phyloP scores from a whole-genome alignment of 495 filamentous ascomycete genomes.

The Penicillium maclennaniae region DNA sequence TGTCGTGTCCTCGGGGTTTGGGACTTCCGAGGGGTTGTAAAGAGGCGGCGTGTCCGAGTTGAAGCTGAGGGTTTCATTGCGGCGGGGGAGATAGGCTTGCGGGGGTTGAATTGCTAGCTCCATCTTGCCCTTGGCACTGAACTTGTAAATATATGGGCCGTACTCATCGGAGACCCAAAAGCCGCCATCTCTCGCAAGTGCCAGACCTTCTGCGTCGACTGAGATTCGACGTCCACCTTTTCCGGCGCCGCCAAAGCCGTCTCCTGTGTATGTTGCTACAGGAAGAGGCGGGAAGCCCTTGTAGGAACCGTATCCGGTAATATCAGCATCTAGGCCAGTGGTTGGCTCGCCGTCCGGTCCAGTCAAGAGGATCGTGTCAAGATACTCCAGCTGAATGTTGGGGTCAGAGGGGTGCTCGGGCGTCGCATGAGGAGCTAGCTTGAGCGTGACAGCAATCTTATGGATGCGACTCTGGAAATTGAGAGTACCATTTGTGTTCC shows the following conservation, averaged over 20 bases:
- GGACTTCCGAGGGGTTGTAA: constrained; percentile 45
- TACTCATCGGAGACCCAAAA: constrained; percentile 85
- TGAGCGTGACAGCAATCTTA: constrained; percentile 60
- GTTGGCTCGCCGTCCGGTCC: constrained; percentile 63
- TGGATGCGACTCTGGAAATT: constrained; percentile 75
- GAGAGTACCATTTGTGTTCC: constrained; percentile 70
- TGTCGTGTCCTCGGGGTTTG: constrained; percentile 53
- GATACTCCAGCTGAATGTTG: constrained; percentile 64
- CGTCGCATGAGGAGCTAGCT: constrained; percentile 51
- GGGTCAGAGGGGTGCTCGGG: constrained; percentile 53
- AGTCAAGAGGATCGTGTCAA: constrained; percentile 63
- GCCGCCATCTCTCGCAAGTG: constrained; percentile 56
- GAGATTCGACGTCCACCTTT: constrained; percentile 59
- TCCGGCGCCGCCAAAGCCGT: constrained; percentile 67
- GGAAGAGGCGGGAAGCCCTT: constrained; percentile 64
- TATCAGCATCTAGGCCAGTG: constrained; percentile 70
- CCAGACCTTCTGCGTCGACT: constrained; percentile 68
- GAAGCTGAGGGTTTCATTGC: constrained; percentile 59
- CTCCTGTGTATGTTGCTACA: constrained; percentile 60
- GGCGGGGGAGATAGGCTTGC: constrained; percentile 60
- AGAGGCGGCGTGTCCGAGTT: constrained; percentile 58
- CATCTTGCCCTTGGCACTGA: constrained; percentile 58
- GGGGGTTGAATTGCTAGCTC: constrained; percentile 63
- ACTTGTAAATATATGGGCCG: constrained; percentile 71
- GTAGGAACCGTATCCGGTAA: constrained; percentile 48